Conservation (phyloP, 768 basidiomycete species). For the Termitomyces sp. region DNA sequence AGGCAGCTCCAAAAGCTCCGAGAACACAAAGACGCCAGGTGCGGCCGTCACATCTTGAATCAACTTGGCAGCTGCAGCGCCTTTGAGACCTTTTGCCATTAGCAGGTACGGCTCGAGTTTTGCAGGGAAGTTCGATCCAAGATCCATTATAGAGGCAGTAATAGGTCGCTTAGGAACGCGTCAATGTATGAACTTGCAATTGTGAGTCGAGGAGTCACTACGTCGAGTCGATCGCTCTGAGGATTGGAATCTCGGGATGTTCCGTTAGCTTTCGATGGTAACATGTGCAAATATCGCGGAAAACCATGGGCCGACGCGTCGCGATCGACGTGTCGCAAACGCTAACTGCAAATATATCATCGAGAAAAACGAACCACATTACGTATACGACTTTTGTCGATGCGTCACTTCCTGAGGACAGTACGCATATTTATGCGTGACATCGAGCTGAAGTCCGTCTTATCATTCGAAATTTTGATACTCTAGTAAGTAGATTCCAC, state of each 20-base stretch:
- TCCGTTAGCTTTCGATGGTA: background rate
- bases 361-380: too few relatives aligned
- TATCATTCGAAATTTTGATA: too few relatives aligned
- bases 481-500: too few relatives aligned
- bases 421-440: too few relatives aligned
- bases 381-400: too few relatives aligned
- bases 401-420: too few relatives aligned
- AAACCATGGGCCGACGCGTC: too few relatives aligned
- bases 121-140: slow-evolving; percentile 56
- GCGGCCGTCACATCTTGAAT: slow-evolving; percentile 84
- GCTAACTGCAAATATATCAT: too few relatives aligned
- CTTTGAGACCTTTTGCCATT: slow-evolving; percentile 89
- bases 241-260: background rate
- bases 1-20: slow-evolving; percentile 78
- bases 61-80: slow-evolving; percentile 89
- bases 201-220: too few relatives aligned
- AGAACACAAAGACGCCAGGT: slow-evolving; percentile 89
- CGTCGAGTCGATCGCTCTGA: background rate
- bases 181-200: background rate
- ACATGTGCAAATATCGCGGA: background rate
- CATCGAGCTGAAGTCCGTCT: too few relatives aligned
- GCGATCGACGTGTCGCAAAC: too few relatives aligned
- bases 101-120: slow-evolving; percentile 89
- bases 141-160: slow-evolving; percentile 43
- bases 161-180: background rate